Evolutionary conservation across 2,329 filamentous ascomycete genomes (phyloP), one percentile per base, ranked within the genome.

Genomic region (Lasiodiplodia theobromae): DNA sequence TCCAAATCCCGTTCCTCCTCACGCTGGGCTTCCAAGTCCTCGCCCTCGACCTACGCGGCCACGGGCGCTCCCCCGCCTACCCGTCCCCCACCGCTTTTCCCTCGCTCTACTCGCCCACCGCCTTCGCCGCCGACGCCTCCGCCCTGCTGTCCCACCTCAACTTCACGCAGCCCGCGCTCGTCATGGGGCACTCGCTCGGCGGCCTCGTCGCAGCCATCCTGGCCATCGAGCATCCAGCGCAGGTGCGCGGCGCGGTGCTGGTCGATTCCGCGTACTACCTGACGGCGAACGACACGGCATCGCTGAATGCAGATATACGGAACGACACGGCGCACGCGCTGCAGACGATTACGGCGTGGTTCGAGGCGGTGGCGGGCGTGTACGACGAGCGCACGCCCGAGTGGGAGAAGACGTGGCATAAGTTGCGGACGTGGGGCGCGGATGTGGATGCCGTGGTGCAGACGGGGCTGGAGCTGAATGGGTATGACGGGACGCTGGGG

Each of bases 1-100:
- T 66, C 58, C 71, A 71, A 23, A 73, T 74, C 28, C 69, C 73
- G 3, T 58, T 72, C 31, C 56, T 58, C 11, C 71, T 73, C 23
- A 1, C 57, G 1, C 25, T 70, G 54, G 70, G 53, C 6, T 67
- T 70, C 68, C 60, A 71, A 34, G 64, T 73, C 44, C 70, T 75
- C n/a, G 57, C 66, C 14, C 40, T 71, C 31, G 71, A 73, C 49
- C 57, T 69, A 0, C 70, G 73, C 18, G 72, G 73, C n/a, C 73
- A 74, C 44, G 70, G 72, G 0, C 71, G 68, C 18, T 72, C 72
- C 18, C 11, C 34, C 11, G 52, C 25, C 5, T 5, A 31, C 23
- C 52, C 52, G 2, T 54, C 52, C 7, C 49, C 49, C 21, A 14
- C 49, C n/a, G 52, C 52, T 21, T 40, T 10, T 21, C 34, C 23